Evolutionary conservation across 768 basidiomycete species (phyloP), one percentile per base, ranked within the genome.

Genomic region (Phanerochaete sordida): DNA sequence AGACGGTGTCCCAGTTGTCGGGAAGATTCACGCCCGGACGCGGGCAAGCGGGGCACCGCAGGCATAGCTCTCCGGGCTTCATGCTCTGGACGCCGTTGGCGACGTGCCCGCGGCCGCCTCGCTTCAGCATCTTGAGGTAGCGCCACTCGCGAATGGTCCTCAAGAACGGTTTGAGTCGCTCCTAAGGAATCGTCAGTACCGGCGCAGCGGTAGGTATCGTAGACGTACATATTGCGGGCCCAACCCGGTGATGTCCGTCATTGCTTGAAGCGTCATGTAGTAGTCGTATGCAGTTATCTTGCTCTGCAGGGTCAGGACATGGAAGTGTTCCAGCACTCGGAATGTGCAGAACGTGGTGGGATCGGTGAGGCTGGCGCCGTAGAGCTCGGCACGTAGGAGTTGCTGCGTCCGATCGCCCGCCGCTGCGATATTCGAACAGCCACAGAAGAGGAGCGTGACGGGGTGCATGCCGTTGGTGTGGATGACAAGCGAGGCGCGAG

Each of bases 31-130:
- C 24, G 8, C 58, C 60, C 8, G 65, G 67, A 7, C 61, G 60
- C 23, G 70, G 70, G 37, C 70, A 72, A 0, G 66, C 68, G 0
- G 64, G 69, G 52, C 70, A 72, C 15, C 47, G 51, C n/a, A 70
- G 43, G 3, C 60, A 66, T 1, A 66, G 59, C 9, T 52, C 58
- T 7, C 69, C 69, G 1, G 47, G 26, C 2, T 13, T 19, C 0
- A 64, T 66, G 13, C 13, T 56, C 8, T 50, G n/a, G 6, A 65
- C 28, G 4, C 66, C 69, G 12, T 24, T 43, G 24, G 66, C 54
- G 37, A 66, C 61, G 50, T 69, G 64, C 2, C 61, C 70, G 4
- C 65, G 50, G 4, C 66, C 70, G 1, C 50, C 61, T 0, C 68
- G 62, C 56, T 66, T 69, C 37, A 67, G 35, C 26, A 61, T 52